phyloP scores from a whole-genome alignment of 2,329 filamentous ascomycete genomes.

The Knufia fluminis region DNA sequence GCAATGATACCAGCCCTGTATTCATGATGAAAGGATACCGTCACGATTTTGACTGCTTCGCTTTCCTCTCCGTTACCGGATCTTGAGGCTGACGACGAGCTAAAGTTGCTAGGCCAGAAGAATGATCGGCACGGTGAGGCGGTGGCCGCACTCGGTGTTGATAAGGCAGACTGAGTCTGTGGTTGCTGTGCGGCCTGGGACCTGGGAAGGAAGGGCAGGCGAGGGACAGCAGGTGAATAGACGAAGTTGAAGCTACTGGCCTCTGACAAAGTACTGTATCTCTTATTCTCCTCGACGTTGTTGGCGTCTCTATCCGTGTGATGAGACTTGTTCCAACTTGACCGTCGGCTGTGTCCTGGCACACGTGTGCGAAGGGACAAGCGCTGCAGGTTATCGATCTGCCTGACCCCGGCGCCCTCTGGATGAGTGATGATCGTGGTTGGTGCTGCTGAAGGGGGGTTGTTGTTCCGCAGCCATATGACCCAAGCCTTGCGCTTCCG shows the following conservation, averaged over 20 bases:
- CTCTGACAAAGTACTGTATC: slow-evolving; percentile 1
- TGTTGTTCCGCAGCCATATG: slow-evolving; percentile 21
- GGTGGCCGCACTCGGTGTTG: slow-evolving; percentile 10
- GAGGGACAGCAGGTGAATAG: slow-evolving; percentile 3
- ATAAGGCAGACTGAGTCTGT: slow-evolving; percentile 7
- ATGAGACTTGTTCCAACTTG: neutral
- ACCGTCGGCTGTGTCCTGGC: neutral
- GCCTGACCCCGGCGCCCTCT: neutral
- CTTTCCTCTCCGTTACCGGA: neutral
- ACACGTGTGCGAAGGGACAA: neutral
- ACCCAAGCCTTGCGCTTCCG: slow-evolving; percentile 21
- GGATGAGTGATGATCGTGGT: neutral
- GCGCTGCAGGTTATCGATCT: slow-evolving; percentile 7
- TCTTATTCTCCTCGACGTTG: neutral
- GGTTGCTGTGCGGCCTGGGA: neutral
- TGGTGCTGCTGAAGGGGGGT: slow-evolving; percentile 6
- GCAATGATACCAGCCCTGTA: slow-evolving; percentile 15
- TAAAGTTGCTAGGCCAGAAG: slow-evolving; percentile 8
- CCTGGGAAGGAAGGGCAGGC: slow-evolving; percentile 5
- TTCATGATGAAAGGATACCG: slow-evolving; percentile 11
- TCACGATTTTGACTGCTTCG: slow-evolving; percentile 1
- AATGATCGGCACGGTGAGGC: slow-evolving; percentile 8
- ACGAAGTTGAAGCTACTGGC: slow-evolving; percentile 7
- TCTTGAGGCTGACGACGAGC: neutral
- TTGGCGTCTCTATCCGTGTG: neutral